Evolutionary conservation across 2,329 filamentous ascomycete species (phyloP).

Genomic region (Pestalotiopsis sp.): DNA sequence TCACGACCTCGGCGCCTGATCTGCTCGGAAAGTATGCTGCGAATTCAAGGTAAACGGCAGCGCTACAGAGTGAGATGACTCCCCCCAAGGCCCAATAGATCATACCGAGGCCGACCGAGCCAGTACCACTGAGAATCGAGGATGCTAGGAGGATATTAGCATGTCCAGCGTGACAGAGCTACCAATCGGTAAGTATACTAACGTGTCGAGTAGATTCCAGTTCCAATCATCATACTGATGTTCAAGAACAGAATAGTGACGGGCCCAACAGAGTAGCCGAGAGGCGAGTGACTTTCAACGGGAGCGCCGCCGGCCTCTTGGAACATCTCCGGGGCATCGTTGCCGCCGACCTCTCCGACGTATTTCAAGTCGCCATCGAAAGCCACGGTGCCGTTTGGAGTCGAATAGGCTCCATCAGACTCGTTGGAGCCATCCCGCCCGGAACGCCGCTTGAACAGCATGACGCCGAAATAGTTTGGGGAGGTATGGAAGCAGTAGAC

Average conservation of each 20-base stretch:
- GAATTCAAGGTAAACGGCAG: slow-evolving; percentile 63
- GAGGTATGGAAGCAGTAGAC: no score
- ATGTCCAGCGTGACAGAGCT: not conserved
- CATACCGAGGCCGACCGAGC: slow-evolving; percentile 61
- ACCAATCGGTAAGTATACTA: slow-evolving; percentile 26
- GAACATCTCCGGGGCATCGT: slow-evolving; percentile 50
- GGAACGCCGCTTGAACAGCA: not conserved
- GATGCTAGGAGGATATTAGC: slow-evolving; percentile 7
- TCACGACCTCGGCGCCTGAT: slow-evolving; percentile 66
- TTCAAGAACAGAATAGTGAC: slow-evolving; percentile 61
- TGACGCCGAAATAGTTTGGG: not conserved
- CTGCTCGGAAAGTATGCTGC: slow-evolving; percentile 66
- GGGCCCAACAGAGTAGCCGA: slow-evolving; percentile 59
- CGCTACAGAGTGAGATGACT: slow-evolving; percentile 53
- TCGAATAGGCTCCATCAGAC: not conserved
- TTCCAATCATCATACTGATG: slow-evolving; percentile 63
- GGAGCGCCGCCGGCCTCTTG: slow-evolving; percentile 64
- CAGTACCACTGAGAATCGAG: slow-evolving; percentile 57
- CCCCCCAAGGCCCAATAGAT: slow-evolving; percentile 67
- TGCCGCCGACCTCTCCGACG: slow-evolving; percentile 36
- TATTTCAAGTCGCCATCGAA: not conserved
- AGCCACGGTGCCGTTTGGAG: not conserved
- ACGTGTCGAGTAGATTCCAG: slow-evolving; percentile 66
- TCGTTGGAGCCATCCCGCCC: not conserved
- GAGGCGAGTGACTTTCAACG: slow-evolving; percentile 56